Percentiles rank a stretch among this genome's conserved stretches.
These are phyloP conservation scores for Phytophthora sansomeana DNA, from an alignment of 352 stramenopile species.

Conservation along the genomic window DNA sequence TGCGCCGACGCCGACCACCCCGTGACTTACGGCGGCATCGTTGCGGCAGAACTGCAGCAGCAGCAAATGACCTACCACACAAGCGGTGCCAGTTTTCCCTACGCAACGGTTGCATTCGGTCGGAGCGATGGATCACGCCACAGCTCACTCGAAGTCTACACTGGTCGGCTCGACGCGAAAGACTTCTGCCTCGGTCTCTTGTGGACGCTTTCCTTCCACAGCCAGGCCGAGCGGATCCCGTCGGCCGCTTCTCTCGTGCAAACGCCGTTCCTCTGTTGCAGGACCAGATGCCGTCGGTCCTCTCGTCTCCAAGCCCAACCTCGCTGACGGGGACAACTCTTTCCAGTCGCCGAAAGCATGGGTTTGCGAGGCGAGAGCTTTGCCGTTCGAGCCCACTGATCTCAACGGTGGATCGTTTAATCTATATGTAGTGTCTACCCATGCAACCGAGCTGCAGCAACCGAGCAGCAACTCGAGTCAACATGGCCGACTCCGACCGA, in stretches of 20 bases:
- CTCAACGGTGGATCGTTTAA: not conserved
- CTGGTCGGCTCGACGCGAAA: conserved; percentile 2
- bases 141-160: too few relatives aligned
- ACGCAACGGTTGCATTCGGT: not conserved
- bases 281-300: conserved; percentile 25
- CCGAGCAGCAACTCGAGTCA: too few relatives aligned
- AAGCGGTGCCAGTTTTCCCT: not conserved
- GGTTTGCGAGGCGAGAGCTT: conserved; percentile 4
- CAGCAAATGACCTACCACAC: too few relatives aligned
- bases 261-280: conserved; percentile 31
- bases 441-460: too few relatives aligned
- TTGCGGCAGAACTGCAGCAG: not conserved
- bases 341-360: conserved; percentile 16
- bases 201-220: conserved; percentile 17
- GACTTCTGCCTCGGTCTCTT: not conserved
- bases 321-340: conserved; percentile 5
- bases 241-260: conserved; percentile 13
- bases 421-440: not conserved
- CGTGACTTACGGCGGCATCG: not conserved
- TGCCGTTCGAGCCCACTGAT: conserved; percentile 9
- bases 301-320: conserved; percentile 16
- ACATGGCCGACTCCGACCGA: not conserved
- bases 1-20: not conserved
- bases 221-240: conserved; percentile 17
- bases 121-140: not conserved